Evolutionary conservation across 805 yeast genomes (phyloP), one percentile per base, ranked within the genome.

Genomic region (Wickerhamomyces canadensis): DNA sequence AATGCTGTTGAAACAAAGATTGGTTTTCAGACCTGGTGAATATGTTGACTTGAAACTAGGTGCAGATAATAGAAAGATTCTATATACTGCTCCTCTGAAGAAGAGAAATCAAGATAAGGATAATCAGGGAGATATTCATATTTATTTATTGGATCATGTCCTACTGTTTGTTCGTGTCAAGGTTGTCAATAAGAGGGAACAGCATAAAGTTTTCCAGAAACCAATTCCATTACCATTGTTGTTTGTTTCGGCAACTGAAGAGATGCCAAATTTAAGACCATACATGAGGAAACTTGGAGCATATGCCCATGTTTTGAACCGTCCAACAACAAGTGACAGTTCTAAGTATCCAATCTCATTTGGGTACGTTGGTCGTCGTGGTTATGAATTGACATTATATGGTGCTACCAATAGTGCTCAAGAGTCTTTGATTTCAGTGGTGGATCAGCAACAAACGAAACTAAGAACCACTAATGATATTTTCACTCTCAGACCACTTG

Each of bases 91-190:
- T 11, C 77, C 79, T 8, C 65, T 87, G 56, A 72, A 84, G 50
- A 81, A 82, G 60, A 70, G 87, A 43, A 83, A 79, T 43, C 84
- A 80, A 51, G 87, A 81, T 44, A 84, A 84, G 46, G 78, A 74
- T 37, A 72, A 72, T 35, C 81, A 77, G 44, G 87, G 87, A 40
- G 88, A 80, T 46, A 83, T 93, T 38, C 95, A 87, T 47, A 78
- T 84, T 27, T 91, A 89, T 55, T 56, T 93, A 30, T 77, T 93
- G 52, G 98, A 93, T 56, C 93, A 93, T 60, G 86, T 91, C 33
- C 57, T 93, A 19, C 63, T 93, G 37, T 81, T 93, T 57, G 89
- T 87, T 16, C 81, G 91, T 53, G 82, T 83, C 37, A 94, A 91
- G 58, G 69, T 83, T 13, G 87, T 84, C 37, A 89, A 85, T 57